These are phyloP conservation scores for Gracilaria caudata DNA, from an alignment of 23 red algal species.

Conservation along the genomic window DNA sequence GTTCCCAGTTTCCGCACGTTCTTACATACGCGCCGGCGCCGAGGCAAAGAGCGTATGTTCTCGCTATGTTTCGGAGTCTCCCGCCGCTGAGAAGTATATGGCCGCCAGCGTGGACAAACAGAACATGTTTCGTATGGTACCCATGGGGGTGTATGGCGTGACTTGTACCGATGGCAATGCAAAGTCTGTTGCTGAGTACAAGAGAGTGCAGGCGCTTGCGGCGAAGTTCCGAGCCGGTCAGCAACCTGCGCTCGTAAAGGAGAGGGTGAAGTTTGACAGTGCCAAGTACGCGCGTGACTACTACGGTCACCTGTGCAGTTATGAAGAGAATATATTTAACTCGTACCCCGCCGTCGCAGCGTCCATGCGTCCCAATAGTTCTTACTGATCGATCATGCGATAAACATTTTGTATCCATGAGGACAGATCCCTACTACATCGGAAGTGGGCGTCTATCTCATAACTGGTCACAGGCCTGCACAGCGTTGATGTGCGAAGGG, in stretches of 20 bases:
- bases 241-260: conserved; percentile 10
- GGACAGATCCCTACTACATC: too few species aligned
- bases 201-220: conserved; percentile 43
- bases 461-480: too few species aligned
- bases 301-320: conserved; percentile 61
- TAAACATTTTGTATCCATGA: too few species aligned
- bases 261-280: conserved; percentile 25
- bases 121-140: conserved; percentile 25
- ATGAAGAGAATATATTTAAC: conserved; percentile 66
- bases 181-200: conserved; percentile 39
- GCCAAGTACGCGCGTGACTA: conserved; percentile 36
- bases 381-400: too few species aligned
- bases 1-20: conserved; percentile 21
- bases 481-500: too few species aligned
- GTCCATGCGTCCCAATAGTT: conserved; percentile 49
- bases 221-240: conserved; percentile 37
- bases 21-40: conserved; percentile 10
- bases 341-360: conserved; percentile 46
- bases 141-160: conserved; percentile 55
- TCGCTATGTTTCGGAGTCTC: conserved; percentile 14
- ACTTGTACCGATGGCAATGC: conserved; percentile 54
- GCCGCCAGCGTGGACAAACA: conserved; percentile 41
- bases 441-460: too few species aligned
- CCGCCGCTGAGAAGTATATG: conserved; percentile 65
- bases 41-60: conserved; percentile 55